Percentiles rank a stretch among this genome's conserved stretches.
Conservation (phyloP, 73 alveolate species). For the Tetrahymena malaccensis region DNA sequence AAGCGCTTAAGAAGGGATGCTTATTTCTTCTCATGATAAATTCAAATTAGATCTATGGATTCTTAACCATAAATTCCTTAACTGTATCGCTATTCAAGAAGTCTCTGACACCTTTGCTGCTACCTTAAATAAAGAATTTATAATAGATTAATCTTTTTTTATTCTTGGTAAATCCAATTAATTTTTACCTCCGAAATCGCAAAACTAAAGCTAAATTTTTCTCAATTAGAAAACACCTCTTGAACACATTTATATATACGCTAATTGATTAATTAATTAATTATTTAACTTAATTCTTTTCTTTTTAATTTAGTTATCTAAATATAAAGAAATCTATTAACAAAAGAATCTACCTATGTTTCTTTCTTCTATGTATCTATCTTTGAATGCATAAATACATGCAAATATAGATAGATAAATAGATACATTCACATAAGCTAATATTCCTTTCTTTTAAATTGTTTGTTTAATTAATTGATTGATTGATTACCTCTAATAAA, state of each 20-base stretch:
- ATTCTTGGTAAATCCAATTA: background rate
- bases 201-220: background rate
- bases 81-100: background rate
- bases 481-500: too few species aligned
- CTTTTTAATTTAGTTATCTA: background rate
- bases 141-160: too few species aligned
- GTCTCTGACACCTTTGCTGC: background rate
- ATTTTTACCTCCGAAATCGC: background rate
- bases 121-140: background rate
- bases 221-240: background rate
- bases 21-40: background rate
- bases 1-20: background rate
- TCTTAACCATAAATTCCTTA: background rate
- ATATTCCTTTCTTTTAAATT: too few species aligned
- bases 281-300: background rate
- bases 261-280: background rate
- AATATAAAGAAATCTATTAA: background rate
- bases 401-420: too few species aligned
- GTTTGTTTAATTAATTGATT: too few species aligned
- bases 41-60: background rate
- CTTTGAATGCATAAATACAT: background rate
- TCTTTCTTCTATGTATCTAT: background rate
- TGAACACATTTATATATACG: background rate
- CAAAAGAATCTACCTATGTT: background rate
- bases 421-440: too few species aligned